Conservation (phyloP, 2,329 filamentous ascomycete species). For the Colletotrichum kahawae region DNA sequence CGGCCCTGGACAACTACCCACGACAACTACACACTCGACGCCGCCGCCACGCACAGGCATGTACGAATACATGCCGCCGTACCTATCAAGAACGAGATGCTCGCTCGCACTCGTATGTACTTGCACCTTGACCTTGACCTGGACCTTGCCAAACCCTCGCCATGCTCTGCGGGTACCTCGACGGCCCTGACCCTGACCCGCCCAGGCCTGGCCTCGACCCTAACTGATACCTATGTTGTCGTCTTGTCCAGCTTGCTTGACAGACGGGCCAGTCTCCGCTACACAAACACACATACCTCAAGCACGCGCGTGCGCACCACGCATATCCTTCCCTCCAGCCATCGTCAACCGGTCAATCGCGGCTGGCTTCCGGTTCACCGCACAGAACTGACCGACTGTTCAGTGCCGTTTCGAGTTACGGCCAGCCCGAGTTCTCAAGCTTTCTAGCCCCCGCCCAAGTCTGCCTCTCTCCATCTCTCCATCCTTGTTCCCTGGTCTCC, state of each 20-base stretch:
- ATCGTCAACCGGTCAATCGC: background rate
- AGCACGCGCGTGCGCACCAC: background rate
- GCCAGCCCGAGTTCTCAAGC: background rate
- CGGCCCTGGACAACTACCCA: background rate
- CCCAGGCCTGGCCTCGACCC: background rate
- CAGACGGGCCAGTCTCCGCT: background rate
- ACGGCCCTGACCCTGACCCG: background rate
- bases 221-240: background rate
- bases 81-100: background rate
- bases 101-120: background rate
- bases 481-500: background rate
- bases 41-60: background rate
- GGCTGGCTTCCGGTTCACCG: constrained; percentile 4
- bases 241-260: background rate
- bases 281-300: background rate
- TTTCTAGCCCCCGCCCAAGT: background rate
- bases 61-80: background rate
- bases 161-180: background rate
- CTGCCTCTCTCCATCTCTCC: background rate
- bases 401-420: constrained; percentile 13
- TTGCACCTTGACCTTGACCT: background rate
- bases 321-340: background rate
- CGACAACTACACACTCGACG: background rate
- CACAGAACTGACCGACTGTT: constrained; percentile 3
- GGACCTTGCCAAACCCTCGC: background rate